Evolutionary conservation across 169 alveolate genomes (phyloP), one percentile per base, ranked within the genome.

Genomic region (Toxoplasma gondii): DNA sequence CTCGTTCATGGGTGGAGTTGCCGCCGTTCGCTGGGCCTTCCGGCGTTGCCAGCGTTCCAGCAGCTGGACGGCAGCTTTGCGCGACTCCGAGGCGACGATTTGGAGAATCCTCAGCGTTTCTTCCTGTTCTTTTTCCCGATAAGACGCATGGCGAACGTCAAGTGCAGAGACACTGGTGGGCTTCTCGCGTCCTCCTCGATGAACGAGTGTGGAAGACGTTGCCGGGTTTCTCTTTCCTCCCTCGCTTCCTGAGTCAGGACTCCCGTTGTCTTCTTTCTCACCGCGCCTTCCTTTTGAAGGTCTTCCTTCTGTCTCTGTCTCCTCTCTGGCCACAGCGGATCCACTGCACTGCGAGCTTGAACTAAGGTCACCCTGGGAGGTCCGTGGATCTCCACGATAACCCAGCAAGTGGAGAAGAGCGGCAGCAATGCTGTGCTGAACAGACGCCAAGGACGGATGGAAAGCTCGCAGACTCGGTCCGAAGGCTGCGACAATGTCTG

Each of bases 401-500:
- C 94, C 94, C 4, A 92, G 53, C 53, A 92, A 29, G 44, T 92
- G 94, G 53, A 92, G 54, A 43, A 92, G 86, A 16, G 92, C 92
- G 36, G 94, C 94, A 38, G 74, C 83, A 22, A 92, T 64, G 38
- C 91, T 92, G 74, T 88, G 84, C 88, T 92, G 94, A 38, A 92
- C 88, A 4, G 92, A 88, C 34, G 94, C 91, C 43, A 92, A 78
- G 24, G 92, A 88, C 2, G 94, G 94, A 43, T 92, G 94, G 88
- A 92, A 82, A 41, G 83, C 87, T 9, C 82, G 70, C 44, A 92
- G 64, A 31, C 38, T 44, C 2, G 45, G 36, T 10, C 83, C 92
- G 45, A 92, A 83, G 34, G 84, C 86, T 53, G 49, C 38, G 5
- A 53, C 27, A 16, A 78, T 87, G 34, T 19, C 94, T 36, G 70